Base-by-base conservation (phyloP, 2,329 filamentous ascomycete species). In the Hypoxylon sp. region DNA sequence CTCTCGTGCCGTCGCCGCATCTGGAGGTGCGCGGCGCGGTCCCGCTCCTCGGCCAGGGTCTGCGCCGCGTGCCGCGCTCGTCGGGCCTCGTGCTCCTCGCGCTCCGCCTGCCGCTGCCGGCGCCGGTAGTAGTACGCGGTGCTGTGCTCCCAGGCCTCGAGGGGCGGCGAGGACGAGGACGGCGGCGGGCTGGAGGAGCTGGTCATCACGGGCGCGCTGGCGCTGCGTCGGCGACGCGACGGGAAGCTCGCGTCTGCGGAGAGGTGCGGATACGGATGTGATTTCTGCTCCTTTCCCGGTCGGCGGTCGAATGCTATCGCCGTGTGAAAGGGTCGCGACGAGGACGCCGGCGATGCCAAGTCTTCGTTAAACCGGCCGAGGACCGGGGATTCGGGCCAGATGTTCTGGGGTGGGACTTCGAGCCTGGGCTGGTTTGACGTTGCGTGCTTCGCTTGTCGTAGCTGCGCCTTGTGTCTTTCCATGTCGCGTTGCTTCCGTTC, bases 1-100 rank as follows among this genome's bases (percentile, higher is more conserved):
- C 66, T 68, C 36, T 77, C 72, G 50, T 77, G 75, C 6, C 71
- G 68, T 3, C 64, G 60, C 12, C 71, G 45, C 7, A 75, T 64
- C 45, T 75, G 69, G 45, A 59, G 58, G 8, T 51, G 63, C 43
- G 60, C 36, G n/a, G 60, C 46, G 12, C 38, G 47, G n/a, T 63
- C 60, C 4, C 58, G 42, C 15, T 59, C 44, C 36, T 59, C 56
- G 2, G 49, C 64, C 2, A 62, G 43, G 1, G 42, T 57, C 20
- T 57, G 59, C 1, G 70, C 67, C 1, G 57, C 57, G 7, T 67
- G 57, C 11, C 66, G 59, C 9, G 58, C 63, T 48, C 56, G 31
- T 59, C 53, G 31, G 44, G 59, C 53, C 6, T 52, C 47, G 4
- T 51, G 31, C 9, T 54, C 52, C 13, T 55, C 49, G 19, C 46